Evolutionary conservation across 495 filamentous ascomycete genomes (phyloP), one percentile per base, ranked within the genome.

Genomic region (Penicillium alfredii): DNA sequence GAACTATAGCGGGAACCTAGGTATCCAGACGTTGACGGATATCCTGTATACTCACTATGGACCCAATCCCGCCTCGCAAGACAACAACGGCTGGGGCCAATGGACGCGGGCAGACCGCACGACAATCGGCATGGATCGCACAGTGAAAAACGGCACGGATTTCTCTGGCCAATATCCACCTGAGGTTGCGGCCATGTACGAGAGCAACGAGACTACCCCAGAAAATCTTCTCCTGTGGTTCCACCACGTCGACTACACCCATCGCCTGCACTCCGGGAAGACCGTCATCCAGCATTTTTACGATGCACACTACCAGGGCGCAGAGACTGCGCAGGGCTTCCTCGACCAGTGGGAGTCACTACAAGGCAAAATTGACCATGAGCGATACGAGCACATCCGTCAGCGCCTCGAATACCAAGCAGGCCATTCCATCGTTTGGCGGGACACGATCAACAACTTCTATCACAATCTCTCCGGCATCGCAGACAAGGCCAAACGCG

Each of bases 281-380:
- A 81, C 79, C 0, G 79, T 86, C 1, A 84, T 86, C 33, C 81
- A 86, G 55, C 78, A 86, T 52, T 83, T 86, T 50, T 86, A 85
- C 49, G 76, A 86, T 44, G 76, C 77, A 18, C 73, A 86, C 55
- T 84, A 86, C 56, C 58, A 43, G 10, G 81, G 82, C 10, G 71
- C 74, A 12, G 70, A 62, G 13, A 72, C 68, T 3, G 82, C 73
- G 1, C 77, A 81, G 38, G 69, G 63, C 0, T 83, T 84, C 51
- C 49, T 66, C 0, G 26, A 49, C 1, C 49, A 59, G 29, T 84
- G 80, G 80, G 46, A 69, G 21, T 55, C 64, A 2, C 60, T 85
- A 0, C 38, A 67, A 13, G 72, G 72, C 1, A 64, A 70, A 12
- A 63, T 86, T 30, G 81, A 86, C 51, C 29, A 52, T n/a, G 66